These are phyloP conservation scores for Prunus mira DNA, from an alignment of 306 rosid genomes.

Conservation along the genomic window DNA sequence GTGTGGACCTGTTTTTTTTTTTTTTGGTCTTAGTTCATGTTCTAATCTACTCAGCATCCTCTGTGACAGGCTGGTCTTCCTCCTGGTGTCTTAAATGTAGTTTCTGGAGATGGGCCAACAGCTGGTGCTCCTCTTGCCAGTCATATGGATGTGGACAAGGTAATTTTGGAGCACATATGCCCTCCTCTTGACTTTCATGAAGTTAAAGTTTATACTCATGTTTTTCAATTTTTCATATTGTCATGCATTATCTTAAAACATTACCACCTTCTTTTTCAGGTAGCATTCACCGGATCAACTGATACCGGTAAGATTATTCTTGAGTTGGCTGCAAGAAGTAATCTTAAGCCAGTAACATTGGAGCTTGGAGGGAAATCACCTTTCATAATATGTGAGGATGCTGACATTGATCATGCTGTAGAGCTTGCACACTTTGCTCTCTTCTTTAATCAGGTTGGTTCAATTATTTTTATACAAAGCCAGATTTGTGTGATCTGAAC, in stretches of 20 bases:
- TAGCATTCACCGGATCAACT: constrained; percentile 94
- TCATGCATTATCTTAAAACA: background rate
- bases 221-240: background rate
- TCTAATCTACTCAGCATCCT: constrained; percentile 8
- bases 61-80: constrained; percentile 90
- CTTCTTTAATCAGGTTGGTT: constrained; percentile 82
- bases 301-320: constrained; percentile 66
- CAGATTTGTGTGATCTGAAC: background rate
- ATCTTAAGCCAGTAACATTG: constrained; percentile 81
- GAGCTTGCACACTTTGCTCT: constrained; percentile 91
- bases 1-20: background rate
- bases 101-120: constrained; percentile 83
- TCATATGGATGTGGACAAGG: constrained; percentile 97
- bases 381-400: constrained; percentile 80
- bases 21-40: constrained; percentile 3
- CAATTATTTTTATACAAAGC: constrained; percentile 5
- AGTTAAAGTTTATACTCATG: background rate
- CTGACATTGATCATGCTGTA: constrained; percentile 76
- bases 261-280: constrained; percentile 34
- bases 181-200: background rate
- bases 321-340: constrained; percentile 81
- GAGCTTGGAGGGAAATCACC: constrained; percentile 99
- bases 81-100: constrained; percentile 80
- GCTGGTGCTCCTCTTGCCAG: constrained; percentile 95
- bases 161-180: constrained; percentile 23